A percentile compares a stretch with the other conserved stretches of the same genome.
These are phyloP conservation scores for Cutaneotrichosporon cyanovorans DNA, from an alignment of 1,284 basidiomycete genomes.

Conservation along the genomic window DNA sequence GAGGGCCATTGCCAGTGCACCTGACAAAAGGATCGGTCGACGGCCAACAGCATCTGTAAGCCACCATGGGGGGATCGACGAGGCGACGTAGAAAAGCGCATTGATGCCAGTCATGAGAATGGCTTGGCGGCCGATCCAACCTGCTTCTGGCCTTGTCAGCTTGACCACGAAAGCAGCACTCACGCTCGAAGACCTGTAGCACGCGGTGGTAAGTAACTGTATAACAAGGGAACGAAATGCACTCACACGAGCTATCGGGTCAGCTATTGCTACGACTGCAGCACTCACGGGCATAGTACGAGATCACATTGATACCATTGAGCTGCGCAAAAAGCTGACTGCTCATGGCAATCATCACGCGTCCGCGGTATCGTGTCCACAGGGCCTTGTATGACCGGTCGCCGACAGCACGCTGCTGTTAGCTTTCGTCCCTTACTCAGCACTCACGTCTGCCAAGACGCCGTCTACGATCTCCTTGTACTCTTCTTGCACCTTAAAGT, in stretches of 20 bases:
- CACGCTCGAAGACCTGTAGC: slow-evolving; percentile 69
- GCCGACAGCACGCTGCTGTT: slow-evolving; percentile 57
- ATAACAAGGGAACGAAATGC: slow-evolving; percentile 7
- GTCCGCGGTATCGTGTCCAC: slow-evolving; percentile 80
- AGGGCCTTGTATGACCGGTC: slow-evolving; percentile 72
- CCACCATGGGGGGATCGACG: slow-evolving; percentile 87
- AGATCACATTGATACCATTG: slow-evolving; percentile 92
- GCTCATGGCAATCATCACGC: slow-evolving; percentile 93
- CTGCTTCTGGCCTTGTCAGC: slow-evolving; percentile 62
- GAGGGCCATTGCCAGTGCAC: slow-evolving; percentile 57
- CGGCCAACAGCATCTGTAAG: slow-evolving; percentile 89
- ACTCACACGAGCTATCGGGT: slow-evolving; percentile 40
- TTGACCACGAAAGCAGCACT: slow-evolving; percentile 17
- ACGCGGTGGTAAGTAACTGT: slow-evolving; percentile 48
- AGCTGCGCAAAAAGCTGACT: slow-evolving; percentile 94
- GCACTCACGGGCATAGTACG: slow-evolving; percentile 73
- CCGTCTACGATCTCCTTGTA: slow-evolving; percentile 89
- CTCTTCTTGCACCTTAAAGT: slow-evolving; percentile 69
- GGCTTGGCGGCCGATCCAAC: slow-evolving; percentile 95
- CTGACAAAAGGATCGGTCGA: slow-evolving; percentile 80
- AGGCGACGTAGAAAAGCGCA: slow-evolving; percentile 73
- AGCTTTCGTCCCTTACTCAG: neutral
- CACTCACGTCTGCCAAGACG: slow-evolving; percentile 66
- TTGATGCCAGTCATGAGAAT: slow-evolving; percentile 97
- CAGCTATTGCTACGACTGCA: neutral